Evolutionary conservation across 2,329 filamentous ascomycete species (phyloP), one percentile per base, ranked within the genome.

Genomic region (Verticillium isaacii): DNA sequence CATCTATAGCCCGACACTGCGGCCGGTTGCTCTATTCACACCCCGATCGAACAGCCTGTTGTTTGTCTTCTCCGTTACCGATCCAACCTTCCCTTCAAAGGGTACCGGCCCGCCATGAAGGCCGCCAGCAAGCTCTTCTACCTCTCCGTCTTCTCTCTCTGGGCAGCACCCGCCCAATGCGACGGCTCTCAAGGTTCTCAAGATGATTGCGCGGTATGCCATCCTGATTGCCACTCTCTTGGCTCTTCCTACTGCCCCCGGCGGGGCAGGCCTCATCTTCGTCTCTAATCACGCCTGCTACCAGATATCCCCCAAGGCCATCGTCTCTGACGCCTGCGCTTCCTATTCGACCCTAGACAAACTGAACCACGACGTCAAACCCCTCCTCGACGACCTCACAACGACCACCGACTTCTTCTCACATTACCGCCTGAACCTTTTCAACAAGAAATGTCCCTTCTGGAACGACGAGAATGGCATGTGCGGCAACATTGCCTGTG

Each of bases 401-500:
- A 86, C 86, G 68, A 87, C 90, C 60, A 96, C 94, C 74, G 95
- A 99, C 77, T 99, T 97, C 84, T 99, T 99, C 78, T 94, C 94
- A 60, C 93, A 98, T 77, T 99, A 98, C 79, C 89, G 95, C 62
- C 80, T 99, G 56, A 98, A 97, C 74, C 84, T 99, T 23, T 99
- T 92, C 77, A 90, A 96, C 76, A 97, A 95, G 76, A 87, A 86
- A 77, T 99, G 95, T 72, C 95, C 95, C 0, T 99, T 98, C 74
- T 99, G 95, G 94, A 86, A 89, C 72, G 95, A 99, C 74, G 89
- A 93, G 64, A 90, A 90, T 75, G 92, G 92, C 74, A 91, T 97
- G 84, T 99, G 95, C 76, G 95, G 93, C 66, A 99, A 99, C 77
- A 93, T 96, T 68, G 95, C 93, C 23, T 99, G 95, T 74, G 91